These are phyloP conservation scores for Crithidia sp. DNA, from an alignment of 208 protist genomes.

Conservation along the genomic window DNA sequence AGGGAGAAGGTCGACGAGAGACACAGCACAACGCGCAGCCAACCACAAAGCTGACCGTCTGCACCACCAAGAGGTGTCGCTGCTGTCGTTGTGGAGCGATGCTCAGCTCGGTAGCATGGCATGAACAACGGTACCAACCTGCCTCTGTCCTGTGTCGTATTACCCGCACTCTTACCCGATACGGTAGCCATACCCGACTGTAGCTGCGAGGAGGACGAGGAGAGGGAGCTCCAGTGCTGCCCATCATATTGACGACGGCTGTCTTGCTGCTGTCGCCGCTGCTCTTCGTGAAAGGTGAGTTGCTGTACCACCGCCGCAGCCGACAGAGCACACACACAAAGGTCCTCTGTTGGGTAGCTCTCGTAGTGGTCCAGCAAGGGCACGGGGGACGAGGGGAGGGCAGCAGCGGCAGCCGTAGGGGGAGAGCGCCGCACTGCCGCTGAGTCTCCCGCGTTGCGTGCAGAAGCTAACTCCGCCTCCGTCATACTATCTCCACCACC, in stretches of 20 bases:
- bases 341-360: not conserved
- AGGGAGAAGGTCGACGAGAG: not conserved
- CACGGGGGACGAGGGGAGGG: not conserved
- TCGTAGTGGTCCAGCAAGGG: not conserved
- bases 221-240: not conserved
- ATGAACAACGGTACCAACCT: conserved; percentile 5
- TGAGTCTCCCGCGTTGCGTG: not conserved
- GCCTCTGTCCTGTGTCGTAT: not conserved
- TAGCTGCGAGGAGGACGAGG: not conserved
- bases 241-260: no score
- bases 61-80: not conserved
- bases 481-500: not conserved
- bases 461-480: not conserved
- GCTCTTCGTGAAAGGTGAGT: not conserved
- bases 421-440: not conserved
- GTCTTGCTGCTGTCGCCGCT: not conserved
- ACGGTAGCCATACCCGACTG: not conserved
- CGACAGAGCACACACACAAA: not conserved
- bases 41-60: not conserved
- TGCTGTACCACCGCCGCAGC: not conserved
- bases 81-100: not conserved
- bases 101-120: not conserved
- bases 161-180: not conserved
- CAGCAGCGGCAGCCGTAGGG: not conserved
- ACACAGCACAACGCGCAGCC: conserved; percentile 6